Base-by-base conservation (phyloP, 306 rosid genomes). In the Pterocarpus santalinus region DNA sequence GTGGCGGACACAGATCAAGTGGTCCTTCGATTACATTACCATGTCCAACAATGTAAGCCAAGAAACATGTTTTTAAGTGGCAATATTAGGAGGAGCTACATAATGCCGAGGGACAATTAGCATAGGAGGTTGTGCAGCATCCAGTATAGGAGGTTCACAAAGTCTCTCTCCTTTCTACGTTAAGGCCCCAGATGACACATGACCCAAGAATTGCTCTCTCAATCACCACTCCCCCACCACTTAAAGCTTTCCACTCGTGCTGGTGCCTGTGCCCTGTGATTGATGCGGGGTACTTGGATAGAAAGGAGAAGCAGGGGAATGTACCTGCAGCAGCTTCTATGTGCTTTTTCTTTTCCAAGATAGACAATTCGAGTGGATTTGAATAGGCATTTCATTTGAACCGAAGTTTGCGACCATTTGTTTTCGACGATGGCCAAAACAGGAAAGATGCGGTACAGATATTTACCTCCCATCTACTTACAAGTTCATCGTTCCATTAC, bases 171-270 rank as follows among this genome's bases (percentile, higher is more conserved):
- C n/a, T 11, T 49, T 13, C 14, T 3, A 1, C 55, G 15, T 53
- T 8, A 15, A 53, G 61, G 61, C 32, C 61, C 61, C 61, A 55
- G 61, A 55, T 55, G 32, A 55, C 61, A 15, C 61, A 55, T 53
- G 60, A 53, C 60, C 28, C 60, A 53, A n/a, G 60, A 53, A 53
- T n/a, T n/a, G 60, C 17, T 55, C 30, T 47, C 15, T 47, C 9
- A 47, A 55, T n/a, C 30, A 55, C 5, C 7, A n/a, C 5, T 4
- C 22, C 58, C 16, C 58, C 58, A 52, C 58, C 58, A 52, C 58
- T 55, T 16, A 4, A 55, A 17, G 30, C 61, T 55, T 55, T 55
- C 61, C 61, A 55, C 61, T 55, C 30, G 61, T 16, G 61, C 61
- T 0, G 58, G 58, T 52, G 58, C 61, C 58, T 55, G 61, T 16